Evolutionary conservation across 257 asterid genomes (phyloP).

Genomic region (Lithospermum erythrorhizon): DNA sequence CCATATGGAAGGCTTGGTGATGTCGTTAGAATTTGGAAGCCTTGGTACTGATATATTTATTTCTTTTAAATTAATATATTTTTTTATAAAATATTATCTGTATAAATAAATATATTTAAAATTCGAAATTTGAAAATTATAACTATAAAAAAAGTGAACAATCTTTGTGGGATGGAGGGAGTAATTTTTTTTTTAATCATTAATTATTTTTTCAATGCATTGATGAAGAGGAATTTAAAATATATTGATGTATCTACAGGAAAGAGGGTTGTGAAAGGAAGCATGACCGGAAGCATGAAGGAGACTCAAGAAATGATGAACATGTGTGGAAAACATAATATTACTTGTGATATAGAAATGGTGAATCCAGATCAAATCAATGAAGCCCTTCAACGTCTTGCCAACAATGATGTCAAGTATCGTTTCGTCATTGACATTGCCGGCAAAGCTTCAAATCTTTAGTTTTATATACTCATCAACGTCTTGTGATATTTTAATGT

Average conservation of each 20-base stretch:
- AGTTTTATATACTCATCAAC: background rate
- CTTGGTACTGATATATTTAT: no score
- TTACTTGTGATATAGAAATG: conserved; percentile 58
- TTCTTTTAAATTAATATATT: no score
- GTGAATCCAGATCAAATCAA: conserved; percentile 40
- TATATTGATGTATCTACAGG: conserved; percentile 20
- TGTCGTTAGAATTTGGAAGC: no score
- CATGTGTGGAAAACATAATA: conserved; percentile 55
- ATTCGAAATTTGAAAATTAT: no score
- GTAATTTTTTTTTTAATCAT: no score
- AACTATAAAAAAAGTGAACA: no score
- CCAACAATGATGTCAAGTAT: conserved; percentile 70
- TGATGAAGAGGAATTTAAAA: background rate
- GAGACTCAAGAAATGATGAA: conserved; percentile 88
- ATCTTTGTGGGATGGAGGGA: no score
- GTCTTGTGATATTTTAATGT: no score
- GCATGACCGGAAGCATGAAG: conserved; percentile 64
- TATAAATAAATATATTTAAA: no score
- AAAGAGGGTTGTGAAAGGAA: conserved; percentile 78
- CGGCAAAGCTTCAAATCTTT: conserved; percentile 18
- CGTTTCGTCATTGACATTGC: conserved; percentile 74
- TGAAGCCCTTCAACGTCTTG: conserved; percentile 52
- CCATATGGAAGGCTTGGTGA: no score
- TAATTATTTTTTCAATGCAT: no score
- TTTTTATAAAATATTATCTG: no score